These are phyloP conservation scores for Mycena sp. DNA, from an alignment of 1,284 basidiomycete genomes.

Conservation along the genomic window DNA sequence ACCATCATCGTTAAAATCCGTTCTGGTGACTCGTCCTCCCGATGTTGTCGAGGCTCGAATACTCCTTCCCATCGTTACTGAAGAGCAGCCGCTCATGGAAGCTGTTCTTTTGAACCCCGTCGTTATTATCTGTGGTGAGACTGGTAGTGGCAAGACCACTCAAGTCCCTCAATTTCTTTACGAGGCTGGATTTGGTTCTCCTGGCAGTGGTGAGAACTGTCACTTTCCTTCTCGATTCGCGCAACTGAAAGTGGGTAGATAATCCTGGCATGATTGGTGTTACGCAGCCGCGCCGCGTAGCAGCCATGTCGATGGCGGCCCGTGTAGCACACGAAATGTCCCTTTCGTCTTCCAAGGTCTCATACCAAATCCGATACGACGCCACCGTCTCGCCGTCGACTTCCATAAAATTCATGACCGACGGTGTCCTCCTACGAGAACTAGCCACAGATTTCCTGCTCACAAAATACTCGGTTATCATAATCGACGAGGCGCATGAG, in stretches of 20 bases:
- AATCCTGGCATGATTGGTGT: constrained; percentile 99
- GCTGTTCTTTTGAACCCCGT: constrained; percentile 90
- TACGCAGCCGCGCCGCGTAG: constrained; percentile 97
- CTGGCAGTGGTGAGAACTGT: constrained; percentile 73
- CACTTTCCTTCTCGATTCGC: not conserved
- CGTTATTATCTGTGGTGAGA: constrained; percentile 95
- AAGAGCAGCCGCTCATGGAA: constrained; percentile 96
- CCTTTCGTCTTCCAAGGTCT: constrained; percentile 83
- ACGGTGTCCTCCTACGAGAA: constrained; percentile 96
- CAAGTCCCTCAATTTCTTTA: constrained; percentile 97
- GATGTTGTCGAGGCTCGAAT: constrained; percentile 86
- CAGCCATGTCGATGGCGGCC: constrained; percentile 94
- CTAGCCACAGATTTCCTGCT: constrained; percentile 92
- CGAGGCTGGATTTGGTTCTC: constrained; percentile 94
- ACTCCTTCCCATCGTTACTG: constrained; percentile 89
- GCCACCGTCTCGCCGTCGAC: constrained; percentile 91
- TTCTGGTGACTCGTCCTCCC: constrained; percentile 76
- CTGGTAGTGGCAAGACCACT: constrained; percentile 98
- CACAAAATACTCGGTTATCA: constrained; percentile 91
- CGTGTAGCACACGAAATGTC: constrained; percentile 93
- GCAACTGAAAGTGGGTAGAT: constrained; percentile 57
- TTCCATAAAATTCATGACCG: constrained; percentile 99
- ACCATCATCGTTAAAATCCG: constrained; percentile 50
- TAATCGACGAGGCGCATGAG: constrained; percentile 99
- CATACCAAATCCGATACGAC: constrained; percentile 98